A percentile compares a stretch with the other conserved stretches of the same genome.
Conservation (phyloP, 2,329 filamentous ascomycete species). For the Xylariaceae sp. region DNA sequence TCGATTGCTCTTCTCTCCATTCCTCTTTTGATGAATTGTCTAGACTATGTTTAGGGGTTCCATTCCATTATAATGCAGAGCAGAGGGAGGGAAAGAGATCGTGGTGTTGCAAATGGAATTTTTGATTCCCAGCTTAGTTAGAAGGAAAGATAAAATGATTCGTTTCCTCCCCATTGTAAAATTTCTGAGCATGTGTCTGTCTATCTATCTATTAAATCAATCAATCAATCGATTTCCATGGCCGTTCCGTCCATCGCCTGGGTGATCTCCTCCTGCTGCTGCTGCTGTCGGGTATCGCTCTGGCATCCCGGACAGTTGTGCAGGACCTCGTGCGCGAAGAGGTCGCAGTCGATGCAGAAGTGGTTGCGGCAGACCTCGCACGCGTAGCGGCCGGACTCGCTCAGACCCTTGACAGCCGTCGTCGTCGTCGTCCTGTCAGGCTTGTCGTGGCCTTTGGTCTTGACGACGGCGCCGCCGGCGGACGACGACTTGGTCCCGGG, state of each 20-base stretch:
- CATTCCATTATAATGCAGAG: no score
- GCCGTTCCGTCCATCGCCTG: conserved; percentile 35
- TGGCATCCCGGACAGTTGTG: conserved; percentile 95
- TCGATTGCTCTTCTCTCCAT: no score
- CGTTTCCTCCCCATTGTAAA: no score
- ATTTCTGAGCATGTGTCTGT: background rate
- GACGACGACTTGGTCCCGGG: conserved; percentile 24
- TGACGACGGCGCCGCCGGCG: no score
- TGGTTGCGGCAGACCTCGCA: conserved; percentile 83
- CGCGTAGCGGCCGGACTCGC: conserved; percentile 81
- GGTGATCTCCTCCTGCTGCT: conserved; percentile 22
- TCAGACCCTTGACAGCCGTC: conserved; percentile 59
- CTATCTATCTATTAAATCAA: background rate
- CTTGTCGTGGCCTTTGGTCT: conserved; percentile 16
- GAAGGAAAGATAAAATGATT: no score
- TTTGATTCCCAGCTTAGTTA: no score
- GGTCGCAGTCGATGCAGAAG: conserved; percentile 97
- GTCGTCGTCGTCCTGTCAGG: conserved; percentile 16
- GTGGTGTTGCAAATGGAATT: no score
- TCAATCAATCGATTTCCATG: conserved; percentile 40
- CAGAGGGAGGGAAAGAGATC: no score
- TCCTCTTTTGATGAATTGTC: no score
- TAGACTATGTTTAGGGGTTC: no score
- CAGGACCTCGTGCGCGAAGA: conserved; percentile 88
- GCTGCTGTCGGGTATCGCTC: conserved; percentile 40